A percentile compares a stretch with the other conserved stretches of the same genome.
phyloP scores from a whole-genome alignment of 169 alveolate genomes.

The Cryptosporidium baileyi region DNA sequence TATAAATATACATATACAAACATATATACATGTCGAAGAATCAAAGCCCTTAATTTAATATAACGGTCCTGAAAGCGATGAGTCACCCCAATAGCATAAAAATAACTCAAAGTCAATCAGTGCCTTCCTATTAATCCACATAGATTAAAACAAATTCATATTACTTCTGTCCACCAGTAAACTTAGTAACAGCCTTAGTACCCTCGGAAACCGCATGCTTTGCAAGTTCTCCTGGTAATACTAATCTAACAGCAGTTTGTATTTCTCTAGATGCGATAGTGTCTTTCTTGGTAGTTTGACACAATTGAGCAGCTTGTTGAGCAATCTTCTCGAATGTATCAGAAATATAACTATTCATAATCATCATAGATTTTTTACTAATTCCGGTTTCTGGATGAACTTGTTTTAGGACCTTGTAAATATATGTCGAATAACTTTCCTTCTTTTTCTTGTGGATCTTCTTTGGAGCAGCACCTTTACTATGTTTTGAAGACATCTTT shows the following conservation, averaged over 20 bases:
- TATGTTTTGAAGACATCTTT: constrained; percentile 42
- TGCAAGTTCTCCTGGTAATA: constrained; percentile 99
- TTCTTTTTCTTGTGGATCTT: constrained; percentile 66
- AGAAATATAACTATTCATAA: constrained; percentile 94
- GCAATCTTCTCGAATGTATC: constrained; percentile 96
- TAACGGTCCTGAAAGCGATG: constrained; percentile 13
- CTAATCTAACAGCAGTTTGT: constrained; percentile 98
- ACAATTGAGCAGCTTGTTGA: constrained; percentile 93
- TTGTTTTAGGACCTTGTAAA: constrained; percentile 93
- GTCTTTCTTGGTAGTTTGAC: constrained; percentile 93
- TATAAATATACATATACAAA: no score
- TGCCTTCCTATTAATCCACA: neutral
- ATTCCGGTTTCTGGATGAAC: constrained; percentile 98
- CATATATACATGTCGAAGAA: no score
- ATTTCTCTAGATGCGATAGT: constrained; percentile 96
- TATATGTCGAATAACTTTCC: constrained; percentile 82
- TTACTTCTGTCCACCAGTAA: constrained; percentile 86
- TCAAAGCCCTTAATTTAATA: constrained; percentile 44
- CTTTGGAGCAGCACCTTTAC: constrained; percentile 56
- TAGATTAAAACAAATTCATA: no score
- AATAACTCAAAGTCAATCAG: neutral
- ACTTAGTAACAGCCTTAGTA: constrained; percentile 99
- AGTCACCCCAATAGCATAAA: neutral
- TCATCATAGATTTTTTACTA: constrained; percentile 94
- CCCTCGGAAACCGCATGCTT: constrained; percentile 99